Evolutionary conservation across 352 stramenopile genomes (phyloP).

Genomic region (Blastocystis hominis): DNA sequence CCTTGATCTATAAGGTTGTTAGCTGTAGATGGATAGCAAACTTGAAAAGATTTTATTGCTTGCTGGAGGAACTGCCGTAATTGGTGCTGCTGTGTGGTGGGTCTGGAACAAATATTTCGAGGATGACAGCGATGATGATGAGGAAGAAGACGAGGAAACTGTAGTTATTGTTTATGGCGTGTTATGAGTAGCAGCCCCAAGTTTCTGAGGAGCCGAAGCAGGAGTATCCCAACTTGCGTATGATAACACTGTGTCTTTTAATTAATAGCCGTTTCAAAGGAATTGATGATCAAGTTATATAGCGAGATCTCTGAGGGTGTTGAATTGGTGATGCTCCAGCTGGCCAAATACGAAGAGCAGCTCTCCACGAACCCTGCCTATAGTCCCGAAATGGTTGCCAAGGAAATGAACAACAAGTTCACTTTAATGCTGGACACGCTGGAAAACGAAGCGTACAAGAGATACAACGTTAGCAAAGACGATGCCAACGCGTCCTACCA

Average conservation of each 20-base stretch:
- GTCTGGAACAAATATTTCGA: conserved; percentile 54
- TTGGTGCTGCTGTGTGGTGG: conserved; percentile 8
- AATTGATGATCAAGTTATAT: conserved; percentile 54
- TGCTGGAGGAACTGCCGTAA: conserved; percentile 1
- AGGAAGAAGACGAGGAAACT: background rate
- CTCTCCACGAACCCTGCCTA: conserved; percentile 28
- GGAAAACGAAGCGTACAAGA: conserved; percentile 24
- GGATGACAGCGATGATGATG: conserved; percentile 34
- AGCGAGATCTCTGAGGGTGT: conserved; percentile 45
- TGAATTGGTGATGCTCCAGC: conserved; percentile 52
- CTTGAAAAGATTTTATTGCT: conserved; percentile 38
- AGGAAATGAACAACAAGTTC: conserved; percentile 47
- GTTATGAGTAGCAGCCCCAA: background rate
- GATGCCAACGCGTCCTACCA: conserved; percentile 11
- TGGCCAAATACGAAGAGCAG: conserved; percentile 52
- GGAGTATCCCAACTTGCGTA: conserved; percentile 32
- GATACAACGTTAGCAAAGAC: conserved; percentile 49
- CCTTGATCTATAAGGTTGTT: background rate
- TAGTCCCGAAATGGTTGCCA: conserved; percentile 23
- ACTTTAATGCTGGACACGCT: conserved; percentile 24
- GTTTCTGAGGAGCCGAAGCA: conserved; percentile 20
- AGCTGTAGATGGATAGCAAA: conserved; percentile 52
- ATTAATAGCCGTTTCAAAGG: conserved; percentile 40
- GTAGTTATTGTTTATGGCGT: background rate
- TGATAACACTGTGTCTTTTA: background rate